Base-by-base conservation (phyloP, 495 filamentous ascomycete species). In the Talaromyces nanjingensis region DNA sequence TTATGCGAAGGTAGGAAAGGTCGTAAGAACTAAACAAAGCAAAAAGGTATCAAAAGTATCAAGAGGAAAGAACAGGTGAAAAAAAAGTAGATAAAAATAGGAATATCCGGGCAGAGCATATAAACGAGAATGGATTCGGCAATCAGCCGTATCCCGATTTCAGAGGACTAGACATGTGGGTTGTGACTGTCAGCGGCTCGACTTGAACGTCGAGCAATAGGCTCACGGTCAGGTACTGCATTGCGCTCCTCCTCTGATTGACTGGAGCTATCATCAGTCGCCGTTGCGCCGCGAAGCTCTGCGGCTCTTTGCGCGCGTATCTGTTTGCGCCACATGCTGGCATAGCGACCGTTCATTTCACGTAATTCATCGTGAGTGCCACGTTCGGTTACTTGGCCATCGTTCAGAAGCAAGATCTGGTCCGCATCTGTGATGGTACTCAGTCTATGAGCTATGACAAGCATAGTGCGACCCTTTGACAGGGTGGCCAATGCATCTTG, bases 291-390 rank as follows among this genome's bases (percentile, higher is more conserved):
- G 76, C 74, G 52, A 72, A 74, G 55, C 76, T 81, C 88, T 1
- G 88, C 87, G 1, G 92, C 93, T 64, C 84, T 83, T 74, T 97
- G 91, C 11, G 93, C 94, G 11, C 88, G 86, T 66, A 93, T 92
- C 71, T 98, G 94, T 74, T 96, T 96, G 70, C 86, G 85, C 94
- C 94, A 98, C 94, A 98, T 97, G 64, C 84, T 88, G 20, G 89
- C 85, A 69, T 98, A 98, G 39, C 87, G 82, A 27, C 91, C 92
- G 33, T 89, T 89, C 65, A 83, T 73, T 4, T 84, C 87, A 2
- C 98, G 80, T 2, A 98, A 82, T 66, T 96, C 86, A 49, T 91
- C 82, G 71, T 98, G 94, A 4, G 90, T 96, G 31, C 94, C 94
- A 20, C 83, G 83, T 77, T 98, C 94, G 3, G 82, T 84, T 20